phyloP scores from a whole-genome alignment of 352 stramenopile species.

The Discostella stelligera region DNA sequence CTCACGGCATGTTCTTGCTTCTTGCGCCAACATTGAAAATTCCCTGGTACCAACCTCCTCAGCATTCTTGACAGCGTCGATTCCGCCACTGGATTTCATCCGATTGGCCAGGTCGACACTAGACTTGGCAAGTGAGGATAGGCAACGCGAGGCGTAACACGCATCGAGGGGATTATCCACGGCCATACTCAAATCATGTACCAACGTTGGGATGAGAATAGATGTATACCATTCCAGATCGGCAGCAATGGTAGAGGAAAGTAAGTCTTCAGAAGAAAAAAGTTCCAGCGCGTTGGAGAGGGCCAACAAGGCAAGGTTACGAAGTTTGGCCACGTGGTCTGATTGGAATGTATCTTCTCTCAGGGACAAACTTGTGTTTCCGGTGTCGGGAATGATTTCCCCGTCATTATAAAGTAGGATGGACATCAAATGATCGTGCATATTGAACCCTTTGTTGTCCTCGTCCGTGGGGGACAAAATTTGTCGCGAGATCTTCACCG shows the following conservation, averaged over 20 bases:
- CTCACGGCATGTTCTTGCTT: slow-evolving; percentile 40
- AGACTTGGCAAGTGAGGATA: slow-evolving; percentile 42
- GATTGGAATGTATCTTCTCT: background rate
- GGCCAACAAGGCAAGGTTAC: slow-evolving; percentile 48
- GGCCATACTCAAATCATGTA: slow-evolving; percentile 56
- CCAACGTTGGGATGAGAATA: slow-evolving; percentile 56
- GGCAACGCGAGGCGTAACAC: slow-evolving; percentile 50
- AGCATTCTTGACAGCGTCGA: slow-evolving; percentile 42
- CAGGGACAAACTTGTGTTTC: background rate
- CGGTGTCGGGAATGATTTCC: background rate
- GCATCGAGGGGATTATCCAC: slow-evolving; percentile 52
- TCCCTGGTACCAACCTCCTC: slow-evolving; percentile 41
- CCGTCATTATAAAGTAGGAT: slow-evolving; percentile 55
- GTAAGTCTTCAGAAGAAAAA: slow-evolving; percentile 40
- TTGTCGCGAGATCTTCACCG: slow-evolving; percentile 38
- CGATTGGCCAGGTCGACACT: slow-evolving; percentile 26
- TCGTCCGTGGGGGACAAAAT: slow-evolving; percentile 46
- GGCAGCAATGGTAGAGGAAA: slow-evolving; percentile 35
- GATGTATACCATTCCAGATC: slow-evolving; percentile 56
- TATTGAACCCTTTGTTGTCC: slow-evolving; percentile 30
- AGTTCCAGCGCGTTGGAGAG: slow-evolving; percentile 61
- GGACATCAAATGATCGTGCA: slow-evolving; percentile 43
- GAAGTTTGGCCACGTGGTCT: slow-evolving; percentile 39
- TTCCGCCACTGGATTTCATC: slow-evolving; percentile 41
- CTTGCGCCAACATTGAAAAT: slow-evolving; percentile 56